These are phyloP conservation scores for Myochromella boudieri DNA, from an alignment of 768 basidiomycete genomes.

Conservation along the genomic window DNA sequence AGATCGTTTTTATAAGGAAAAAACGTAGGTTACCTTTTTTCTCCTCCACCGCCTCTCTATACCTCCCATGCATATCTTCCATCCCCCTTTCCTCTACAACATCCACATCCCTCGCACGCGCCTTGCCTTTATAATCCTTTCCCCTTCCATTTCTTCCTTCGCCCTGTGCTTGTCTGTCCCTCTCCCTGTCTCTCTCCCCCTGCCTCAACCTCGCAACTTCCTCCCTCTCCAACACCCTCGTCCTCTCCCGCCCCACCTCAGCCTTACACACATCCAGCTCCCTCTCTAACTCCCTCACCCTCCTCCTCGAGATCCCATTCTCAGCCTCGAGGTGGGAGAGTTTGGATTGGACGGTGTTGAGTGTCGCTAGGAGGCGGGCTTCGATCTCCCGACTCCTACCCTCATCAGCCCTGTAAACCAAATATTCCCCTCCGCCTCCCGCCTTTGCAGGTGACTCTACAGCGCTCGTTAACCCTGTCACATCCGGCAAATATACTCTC, in stretches of 20 bases:
- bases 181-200: too few species aligned
- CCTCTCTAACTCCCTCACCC: slow-evolving; percentile 84
- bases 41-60: slow-evolving; percentile 80
- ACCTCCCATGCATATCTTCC: slow-evolving; percentile 41
- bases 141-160: slow-evolving; percentile 23
- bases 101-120: slow-evolving; percentile 25
- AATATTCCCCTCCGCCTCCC: slow-evolving; percentile 47
- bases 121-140: slow-evolving; percentile 39
- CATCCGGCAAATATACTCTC: slow-evolving; percentile 70
- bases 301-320: slow-evolving; percentile 75
- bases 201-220: slow-evolving; percentile 40
- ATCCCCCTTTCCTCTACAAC: slow-evolving; percentile 35
- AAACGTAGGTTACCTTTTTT: slow-evolving; percentile 78
- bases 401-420: slow-evolving; percentile 44
- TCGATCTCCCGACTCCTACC: too few species aligned
- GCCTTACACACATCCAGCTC: slow-evolving; percentile 83
- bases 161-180: too few species aligned
- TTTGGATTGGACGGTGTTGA: slow-evolving; percentile 64
- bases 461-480: slow-evolving; percentile 80
- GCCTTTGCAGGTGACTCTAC: slow-evolving; percentile 71
- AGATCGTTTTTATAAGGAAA: too few species aligned
- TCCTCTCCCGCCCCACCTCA: slow-evolving; percentile 73
- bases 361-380: slow-evolving; percentile 64
- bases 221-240: slow-evolving; percentile 58
- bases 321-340: slow-evolving; percentile 77